These are phyloP conservation scores for Fraxinus anomala DNA, from an alignment of 257 asterid species.

Conservation along the genomic window DNA sequence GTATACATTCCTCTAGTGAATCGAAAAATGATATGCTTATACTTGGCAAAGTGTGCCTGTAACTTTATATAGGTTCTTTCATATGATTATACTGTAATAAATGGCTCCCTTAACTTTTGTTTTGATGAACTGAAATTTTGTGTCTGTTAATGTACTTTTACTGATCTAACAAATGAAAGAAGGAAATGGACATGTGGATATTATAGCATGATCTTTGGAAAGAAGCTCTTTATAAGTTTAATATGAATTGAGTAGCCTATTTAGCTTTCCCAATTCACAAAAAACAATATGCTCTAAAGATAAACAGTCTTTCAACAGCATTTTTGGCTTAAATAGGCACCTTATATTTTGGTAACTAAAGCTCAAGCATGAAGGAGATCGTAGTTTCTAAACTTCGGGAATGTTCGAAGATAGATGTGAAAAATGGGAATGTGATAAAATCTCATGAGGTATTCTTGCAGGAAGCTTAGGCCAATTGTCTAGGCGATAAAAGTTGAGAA, in stretches of 20 bases:
- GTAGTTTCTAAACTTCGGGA: background rate
- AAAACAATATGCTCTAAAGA: background rate
- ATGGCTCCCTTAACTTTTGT: background rate
- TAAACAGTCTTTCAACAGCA: background rate
- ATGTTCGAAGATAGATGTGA: background rate
- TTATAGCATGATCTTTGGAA: background rate
- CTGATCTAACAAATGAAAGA: background rate
- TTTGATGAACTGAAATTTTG: background rate
- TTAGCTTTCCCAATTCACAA: background rate
- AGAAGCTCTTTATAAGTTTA: no score
- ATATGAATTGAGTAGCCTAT: background rate
- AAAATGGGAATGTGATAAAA: background rate
- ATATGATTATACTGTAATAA: background rate
- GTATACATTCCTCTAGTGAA: conserved; percentile 1
- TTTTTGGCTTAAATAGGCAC: background rate
- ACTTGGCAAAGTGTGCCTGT: background rate
- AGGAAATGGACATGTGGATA: background rate
- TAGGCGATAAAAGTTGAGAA: background rate
- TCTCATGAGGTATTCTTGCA: background rate
- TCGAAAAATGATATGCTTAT: background rate
- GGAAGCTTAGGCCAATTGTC: background rate
- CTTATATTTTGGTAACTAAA: background rate
- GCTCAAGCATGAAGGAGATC: background rate
- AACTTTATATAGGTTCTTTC: background rate
- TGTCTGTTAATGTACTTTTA: background rate